Percentiles rank a stretch among this genome's conserved stretches.
These are phyloP conservation scores for Taphrina flavorubra DNA, from an alignment of 1,139 yeast species.

Conservation along the genomic window DNA sequence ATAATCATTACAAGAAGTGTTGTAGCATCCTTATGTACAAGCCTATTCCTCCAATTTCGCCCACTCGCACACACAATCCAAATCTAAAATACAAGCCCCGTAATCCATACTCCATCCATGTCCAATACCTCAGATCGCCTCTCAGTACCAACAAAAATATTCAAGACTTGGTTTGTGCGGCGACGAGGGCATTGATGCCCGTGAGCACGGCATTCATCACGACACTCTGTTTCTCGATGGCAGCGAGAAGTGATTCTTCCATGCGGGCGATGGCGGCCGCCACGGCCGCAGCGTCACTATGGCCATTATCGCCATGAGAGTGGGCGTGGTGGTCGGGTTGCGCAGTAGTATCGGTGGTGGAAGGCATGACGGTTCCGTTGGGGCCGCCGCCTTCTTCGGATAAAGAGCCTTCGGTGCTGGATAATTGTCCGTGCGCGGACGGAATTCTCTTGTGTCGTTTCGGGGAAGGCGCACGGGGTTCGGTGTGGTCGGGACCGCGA, in stretches of 20 bases:
- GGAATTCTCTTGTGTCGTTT: background rate
- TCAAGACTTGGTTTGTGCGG: conserved; percentile 6
- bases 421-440: background rate
- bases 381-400: background rate
- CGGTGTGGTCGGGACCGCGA: background rate
- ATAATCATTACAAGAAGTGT: too few relatives aligned
- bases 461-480: background rate
- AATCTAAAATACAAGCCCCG: too few relatives aligned
- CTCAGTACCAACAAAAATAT: background rate
- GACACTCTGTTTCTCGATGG: conserved; percentile 11
- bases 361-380: background rate
- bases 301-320: too few relatives aligned
- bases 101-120: background rate
- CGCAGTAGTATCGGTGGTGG: too few relatives aligned
- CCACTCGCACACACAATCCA: too few relatives aligned
- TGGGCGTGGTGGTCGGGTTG: background rate
- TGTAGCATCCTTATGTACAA: too few relatives aligned
- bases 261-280: conserved; percentile 9
- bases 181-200: conserved; percentile 23
- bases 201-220: conserved; percentile 5
- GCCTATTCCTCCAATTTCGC: too few relatives aligned
- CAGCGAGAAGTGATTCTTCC: background rate
- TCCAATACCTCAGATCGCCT: background rate
- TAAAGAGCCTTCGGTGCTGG: conserved; percentile 8
- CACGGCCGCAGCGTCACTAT: background rate